A percentile compares a stretch with the other conserved stretches of the same genome.
These are phyloP conservation scores for Russula earlei DNA, from an alignment of 768 basidiomycete species.

Conservation along the genomic window DNA sequence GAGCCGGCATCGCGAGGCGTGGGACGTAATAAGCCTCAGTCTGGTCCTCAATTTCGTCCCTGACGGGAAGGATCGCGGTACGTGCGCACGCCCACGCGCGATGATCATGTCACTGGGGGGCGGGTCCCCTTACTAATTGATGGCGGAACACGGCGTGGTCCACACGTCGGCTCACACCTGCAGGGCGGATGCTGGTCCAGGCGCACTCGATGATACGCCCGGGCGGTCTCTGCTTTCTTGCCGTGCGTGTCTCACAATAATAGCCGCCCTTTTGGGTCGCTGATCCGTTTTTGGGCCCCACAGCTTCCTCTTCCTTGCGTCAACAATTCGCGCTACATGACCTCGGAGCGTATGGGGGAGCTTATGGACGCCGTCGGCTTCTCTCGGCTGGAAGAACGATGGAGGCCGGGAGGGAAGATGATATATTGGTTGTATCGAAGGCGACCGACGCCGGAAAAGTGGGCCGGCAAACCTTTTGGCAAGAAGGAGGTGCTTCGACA, in stretches of 20 bases:
- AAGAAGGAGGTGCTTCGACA: slow-evolving; percentile 53
- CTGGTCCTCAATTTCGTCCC: slow-evolving; percentile 88
- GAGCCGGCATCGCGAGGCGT: slow-evolving; percentile 41
- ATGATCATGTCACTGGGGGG: too few relatives aligned
- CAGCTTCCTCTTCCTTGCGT: slow-evolving; percentile 84
- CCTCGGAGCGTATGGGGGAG: slow-evolving; percentile 43
- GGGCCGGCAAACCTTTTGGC: slow-evolving; percentile 27
- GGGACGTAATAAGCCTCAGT: slow-evolving; percentile 79
- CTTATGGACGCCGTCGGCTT: slow-evolving; percentile 64
- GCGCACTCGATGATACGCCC: slow-evolving; percentile 46
- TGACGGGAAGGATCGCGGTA: slow-evolving; percentile 65
- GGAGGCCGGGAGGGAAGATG: slow-evolving; percentile 72
- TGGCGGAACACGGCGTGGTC: background rate
- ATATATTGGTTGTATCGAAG: slow-evolving; percentile 79
- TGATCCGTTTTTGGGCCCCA: too few relatives aligned
- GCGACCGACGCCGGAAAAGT: slow-evolving; percentile 15
- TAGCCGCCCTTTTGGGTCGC: background rate
- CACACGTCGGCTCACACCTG: too few relatives aligned
- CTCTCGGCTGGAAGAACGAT: slow-evolving; percentile 43
- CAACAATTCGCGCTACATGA: slow-evolving; percentile 75
- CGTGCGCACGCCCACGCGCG: slow-evolving; percentile 7
- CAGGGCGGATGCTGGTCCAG: slow-evolving; percentile 63
- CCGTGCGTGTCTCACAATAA: slow-evolving; percentile 35
- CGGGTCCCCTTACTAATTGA: background rate
- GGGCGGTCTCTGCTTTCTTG: slow-evolving; percentile 59